A percentile compares a stretch with the other conserved stretches of the same genome.
Conservation (phyloP, 495 filamentous ascomycete genomes). For the Hypoxylon fuscum region DNA sequence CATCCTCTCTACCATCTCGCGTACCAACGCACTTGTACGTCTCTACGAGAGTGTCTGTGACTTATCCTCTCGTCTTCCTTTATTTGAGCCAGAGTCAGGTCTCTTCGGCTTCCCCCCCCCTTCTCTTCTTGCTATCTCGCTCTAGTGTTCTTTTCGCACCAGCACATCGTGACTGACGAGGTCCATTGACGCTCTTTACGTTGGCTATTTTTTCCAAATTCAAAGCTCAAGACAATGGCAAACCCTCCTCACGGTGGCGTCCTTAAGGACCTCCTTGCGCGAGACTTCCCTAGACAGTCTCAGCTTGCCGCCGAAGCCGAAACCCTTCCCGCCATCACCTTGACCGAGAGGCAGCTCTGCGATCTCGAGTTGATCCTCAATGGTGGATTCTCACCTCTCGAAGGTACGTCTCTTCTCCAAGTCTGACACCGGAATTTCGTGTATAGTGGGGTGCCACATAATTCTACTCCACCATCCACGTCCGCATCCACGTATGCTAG, state of each 20-base stretch:
- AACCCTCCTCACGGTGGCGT: slow-evolving; percentile 93
- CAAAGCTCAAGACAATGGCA: slow-evolving; percentile 54
- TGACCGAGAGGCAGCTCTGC: slow-evolving; percentile 94
- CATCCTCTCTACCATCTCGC: background rate
- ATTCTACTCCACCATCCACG: background rate
- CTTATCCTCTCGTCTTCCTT: background rate
- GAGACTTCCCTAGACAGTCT: slow-evolving; percentile 80
- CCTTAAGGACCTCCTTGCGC: slow-evolving; percentile 94
- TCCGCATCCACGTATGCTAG: background rate
- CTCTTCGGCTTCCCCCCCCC: background rate
- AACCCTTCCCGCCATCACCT: slow-evolving; percentile 80
- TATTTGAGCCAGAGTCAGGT: slow-evolving; percentile 5
- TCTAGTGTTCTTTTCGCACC: slow-evolving; percentile 3
- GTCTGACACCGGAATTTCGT: background rate
- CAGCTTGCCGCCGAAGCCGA: slow-evolving; percentile 86
- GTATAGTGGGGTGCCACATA: slow-evolving; percentile 26
- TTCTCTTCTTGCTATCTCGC: background rate
- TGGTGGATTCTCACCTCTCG: slow-evolving; percentile 95
- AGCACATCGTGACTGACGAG: background rate
- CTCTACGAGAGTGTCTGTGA: background rate
- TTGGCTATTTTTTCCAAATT: background rate
- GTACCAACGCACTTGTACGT: slow-evolving; percentile 3
- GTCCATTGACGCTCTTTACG: background rate
- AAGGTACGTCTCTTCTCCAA: slow-evolving; percentile 69
- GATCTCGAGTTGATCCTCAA: slow-evolving; percentile 96